Conservation (phyloP, 2,329 filamentous ascomycete species). For the Botryotinia calthae region DNA sequence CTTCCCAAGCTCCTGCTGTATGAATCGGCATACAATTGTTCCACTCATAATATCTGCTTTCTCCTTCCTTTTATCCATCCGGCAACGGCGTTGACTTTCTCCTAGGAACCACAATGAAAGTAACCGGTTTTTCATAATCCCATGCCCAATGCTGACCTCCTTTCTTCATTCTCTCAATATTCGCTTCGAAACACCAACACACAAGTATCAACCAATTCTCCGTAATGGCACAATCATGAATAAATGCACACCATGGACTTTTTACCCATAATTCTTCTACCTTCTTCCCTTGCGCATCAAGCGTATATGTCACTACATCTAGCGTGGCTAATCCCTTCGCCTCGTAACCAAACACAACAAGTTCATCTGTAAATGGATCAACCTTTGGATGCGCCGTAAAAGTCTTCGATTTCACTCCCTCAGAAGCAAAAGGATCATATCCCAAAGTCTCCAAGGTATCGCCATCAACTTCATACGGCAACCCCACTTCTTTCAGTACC, state of each 20-base stretch:
- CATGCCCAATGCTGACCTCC: slow-evolving; percentile 51
- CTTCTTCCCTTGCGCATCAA: slow-evolving; percentile 44
- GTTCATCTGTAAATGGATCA: slow-evolving; percentile 49
- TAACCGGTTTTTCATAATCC: slow-evolving; percentile 52
- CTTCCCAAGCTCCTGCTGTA: slow-evolving; percentile 39
- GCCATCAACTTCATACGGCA: slow-evolving; percentile 48
- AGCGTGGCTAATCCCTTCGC: slow-evolving; percentile 45
- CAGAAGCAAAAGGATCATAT: slow-evolving; percentile 48
- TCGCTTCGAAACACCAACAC: slow-evolving; percentile 41
- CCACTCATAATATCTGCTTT: slow-evolving; percentile 11
- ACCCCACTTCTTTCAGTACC: slow-evolving; percentile 52
- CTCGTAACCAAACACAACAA: slow-evolving; percentile 52
- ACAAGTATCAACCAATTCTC: slow-evolving; percentile 40
- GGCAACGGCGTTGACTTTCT: slow-evolving; percentile 37
- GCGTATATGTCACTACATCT: slow-evolving; percentile 47
- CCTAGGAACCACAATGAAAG: slow-evolving; percentile 52
- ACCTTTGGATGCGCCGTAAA: slow-evolving; percentile 54
- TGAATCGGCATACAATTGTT: slow-evolving; percentile 31
- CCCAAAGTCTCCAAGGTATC: slow-evolving; percentile 49
- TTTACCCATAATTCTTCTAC: slow-evolving; percentile 48
- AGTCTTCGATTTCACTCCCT: slow-evolving; percentile 44
- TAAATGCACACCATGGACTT: slow-evolving; percentile 51
- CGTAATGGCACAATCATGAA: slow-evolving; percentile 49
- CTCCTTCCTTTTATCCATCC: not conserved
- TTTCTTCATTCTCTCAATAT: slow-evolving; percentile 43